Base-by-base conservation (phyloP, 1,139 yeast genomes). In the Saccharomyces hybrid region DNA sequence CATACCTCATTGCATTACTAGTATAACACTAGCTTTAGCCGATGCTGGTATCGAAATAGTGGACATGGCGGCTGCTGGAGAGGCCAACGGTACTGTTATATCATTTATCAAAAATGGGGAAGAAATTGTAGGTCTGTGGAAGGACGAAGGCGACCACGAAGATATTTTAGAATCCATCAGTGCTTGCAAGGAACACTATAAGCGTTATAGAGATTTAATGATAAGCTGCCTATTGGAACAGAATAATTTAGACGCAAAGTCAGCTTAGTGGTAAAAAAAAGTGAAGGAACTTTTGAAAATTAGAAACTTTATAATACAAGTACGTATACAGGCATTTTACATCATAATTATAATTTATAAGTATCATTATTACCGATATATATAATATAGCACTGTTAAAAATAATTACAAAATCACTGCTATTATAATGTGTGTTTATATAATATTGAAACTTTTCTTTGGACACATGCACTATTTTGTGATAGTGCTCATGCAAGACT, bases 1-100 rank as follows among this genome's bases (percentile, higher is more conserved):
- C 16, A 58, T 68, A 26, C 68, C 70, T 32, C 58, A 62, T 27
- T 61, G 69, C 34, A 58, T 68, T 13, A 84, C 84, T 60, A 80
- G 86, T 52, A 76, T 86, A 2, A 79, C 88, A 6, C 69, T 88
- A 55, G 96, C 97, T 0, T 70, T 91, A 57, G 83, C 87, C 0
- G 95, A 91, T 69, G 85, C 97, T 0, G 90, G 89, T 5, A 83
- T 91, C 46, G 95, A 89, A 62, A 70, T 89, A 27, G 75, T 80
- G 55, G 96, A 90, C 67, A 73, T 91, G 53, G 90, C 90, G 1
- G 80, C 91, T 4, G 82, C 90, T 56, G 91, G 90, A 0, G 79
- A 80, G 54, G 80, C 63, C 51, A 60, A 64, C 13, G 66, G 65
- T 34, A 70, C 67, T 53, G 69, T 71, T 2, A 60, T 67, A 32